These are phyloP conservation scores for Apiotrichum gamsii DNA, from an alignment of 1,284 basidiomycete species.

Conservation along the genomic window DNA sequence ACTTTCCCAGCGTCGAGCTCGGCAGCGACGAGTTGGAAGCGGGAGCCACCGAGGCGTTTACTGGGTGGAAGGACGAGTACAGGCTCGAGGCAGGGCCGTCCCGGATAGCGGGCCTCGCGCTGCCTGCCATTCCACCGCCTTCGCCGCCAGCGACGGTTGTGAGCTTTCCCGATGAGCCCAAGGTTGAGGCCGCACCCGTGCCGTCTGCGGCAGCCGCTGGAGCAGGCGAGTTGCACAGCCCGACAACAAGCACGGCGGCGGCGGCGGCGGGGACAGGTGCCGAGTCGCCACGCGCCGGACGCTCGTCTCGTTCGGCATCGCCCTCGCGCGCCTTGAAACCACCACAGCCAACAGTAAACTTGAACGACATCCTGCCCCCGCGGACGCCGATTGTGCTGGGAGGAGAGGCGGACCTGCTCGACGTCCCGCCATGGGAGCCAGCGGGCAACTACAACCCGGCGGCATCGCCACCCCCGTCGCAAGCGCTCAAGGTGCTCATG, in stretches of 20 bases:
- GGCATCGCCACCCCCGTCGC: constrained; percentile 8
- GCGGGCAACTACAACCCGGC: constrained; percentile 35
- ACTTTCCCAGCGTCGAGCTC: constrained; percentile 22
- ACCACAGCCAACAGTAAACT: constrained; percentile 3
- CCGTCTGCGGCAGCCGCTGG: not conserved
- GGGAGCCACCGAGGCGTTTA: constrained; percentile 20
- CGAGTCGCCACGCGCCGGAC: constrained; percentile 4
- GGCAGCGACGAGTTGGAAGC: constrained; percentile 15
- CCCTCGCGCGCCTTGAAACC: not conserved
- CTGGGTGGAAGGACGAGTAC: constrained; percentile 30
- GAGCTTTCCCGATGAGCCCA: constrained; percentile 35
- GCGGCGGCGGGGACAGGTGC: constrained; percentile 6
- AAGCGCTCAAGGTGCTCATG: constrained; percentile 27
- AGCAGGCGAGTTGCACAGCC: not conserved
- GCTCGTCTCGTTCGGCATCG: constrained; percentile 2
- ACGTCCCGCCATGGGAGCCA: constrained; percentile 34
- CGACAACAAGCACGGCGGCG: not conserved
- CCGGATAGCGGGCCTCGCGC: constrained; percentile 18
- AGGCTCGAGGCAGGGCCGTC: constrained; percentile 29
- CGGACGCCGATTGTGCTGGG: constrained; percentile 6
- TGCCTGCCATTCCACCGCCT: constrained; percentile 30
- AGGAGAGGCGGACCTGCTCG: constrained; percentile 12
- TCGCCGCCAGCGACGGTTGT: constrained; percentile 30
- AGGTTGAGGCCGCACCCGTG: constrained; percentile 1
- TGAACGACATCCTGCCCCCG: constrained; percentile 9